These are phyloP conservation scores for Penicillium salamii DNA, from an alignment of 495 filamentous ascomycete genomes.

Conservation along the genomic window DNA sequence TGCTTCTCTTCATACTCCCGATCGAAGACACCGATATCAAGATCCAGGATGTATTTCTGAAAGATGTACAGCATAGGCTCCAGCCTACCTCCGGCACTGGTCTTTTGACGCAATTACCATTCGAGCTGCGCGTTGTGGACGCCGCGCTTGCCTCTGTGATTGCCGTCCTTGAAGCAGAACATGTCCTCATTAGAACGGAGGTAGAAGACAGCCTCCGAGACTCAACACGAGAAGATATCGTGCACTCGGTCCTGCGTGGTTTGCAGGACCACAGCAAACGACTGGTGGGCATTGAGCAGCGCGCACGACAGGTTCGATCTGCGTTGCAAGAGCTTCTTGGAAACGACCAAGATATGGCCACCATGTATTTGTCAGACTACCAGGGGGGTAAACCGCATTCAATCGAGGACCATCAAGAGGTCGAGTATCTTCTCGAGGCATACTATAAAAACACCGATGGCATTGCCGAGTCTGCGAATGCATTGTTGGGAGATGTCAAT, in stretches of 20 bases:
- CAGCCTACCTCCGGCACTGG: constrained; percentile 46
- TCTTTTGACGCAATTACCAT: constrained; percentile 55
- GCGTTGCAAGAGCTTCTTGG: constrained; percentile 26
- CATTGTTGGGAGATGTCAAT: constrained; percentile 21
- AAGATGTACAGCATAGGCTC: constrained; percentile 55
- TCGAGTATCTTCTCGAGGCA: constrained; percentile 35
- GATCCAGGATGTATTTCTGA: constrained; percentile 24
- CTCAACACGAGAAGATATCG: constrained; percentile 19
- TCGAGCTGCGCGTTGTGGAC: constrained; percentile 75
- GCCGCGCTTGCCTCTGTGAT: constrained; percentile 69
- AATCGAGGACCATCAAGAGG: constrained; percentile 30
- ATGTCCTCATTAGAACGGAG: constrained; percentile 16
- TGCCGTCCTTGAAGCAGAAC: constrained; percentile 30
- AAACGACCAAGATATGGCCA: constrained; percentile 35
- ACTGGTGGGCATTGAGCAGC: constrained; percentile 26
- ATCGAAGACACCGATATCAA: constrained; percentile 10
- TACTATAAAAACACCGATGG: constrained; percentile 32
- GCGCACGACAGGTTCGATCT: constrained; percentile 26
- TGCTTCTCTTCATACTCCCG: constrained; percentile 21
- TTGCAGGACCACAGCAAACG: constrained; percentile 21
- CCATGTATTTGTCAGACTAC: constrained; percentile 44
- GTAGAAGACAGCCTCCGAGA: constrained; percentile 18
- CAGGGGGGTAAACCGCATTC: constrained; percentile 25
- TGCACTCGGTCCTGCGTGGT: constrained; percentile 15
- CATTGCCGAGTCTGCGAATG: constrained; percentile 23